Base-by-base conservation (phyloP, 2,329 filamentous ascomycete species). In the Alternaria alternata region DNA sequence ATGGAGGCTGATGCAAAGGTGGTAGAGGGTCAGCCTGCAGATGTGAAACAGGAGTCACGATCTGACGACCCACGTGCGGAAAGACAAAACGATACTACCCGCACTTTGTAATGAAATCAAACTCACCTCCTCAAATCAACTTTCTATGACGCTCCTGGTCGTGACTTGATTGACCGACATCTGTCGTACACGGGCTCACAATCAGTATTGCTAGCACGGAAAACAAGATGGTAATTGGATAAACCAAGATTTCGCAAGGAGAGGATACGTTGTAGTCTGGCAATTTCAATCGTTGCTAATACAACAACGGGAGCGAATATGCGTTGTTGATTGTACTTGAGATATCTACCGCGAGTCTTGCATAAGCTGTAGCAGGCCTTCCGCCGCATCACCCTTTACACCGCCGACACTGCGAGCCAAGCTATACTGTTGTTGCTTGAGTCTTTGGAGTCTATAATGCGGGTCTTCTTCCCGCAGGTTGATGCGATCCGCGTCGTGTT, bases 301-400 rank as follows among this genome's bases (percentile, higher is more conserved):
- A 22, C 46, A 49, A 38, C 32, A 16, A 49, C 18, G 20, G 22
- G 14, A 36, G 34, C 5, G 20, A 24, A 24, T 42, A 42, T 36
- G 20, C 16, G 20, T 36, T 28, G 12, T 12, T 49, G 30, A 1
- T 54, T 41, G 20, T 54, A 47, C 42, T 30, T 42, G 20, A n/a
- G 12, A 16, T 26, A 41, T 36, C 59, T 71, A 72, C 59, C 70
- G 66, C 52, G 59, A 57, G 30, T 66, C 70, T 34, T 65, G 68
- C 75, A 74, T 77, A 54, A 88, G 74, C 61, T 82, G 83, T 62
- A 87, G 67, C 65, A 89, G 69, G 7, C 84, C 86, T 68, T 82
- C 84, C 12, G 82, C 85, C 8, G 85, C 85, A 44, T 81, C 79
- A 4, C 81, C 84, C 58, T 81, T 81, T 38, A 83, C 77, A 18